Evolutionary conservation across 306 rosid genomes (phyloP).

Genomic region (Carpinus fangiana): DNA sequence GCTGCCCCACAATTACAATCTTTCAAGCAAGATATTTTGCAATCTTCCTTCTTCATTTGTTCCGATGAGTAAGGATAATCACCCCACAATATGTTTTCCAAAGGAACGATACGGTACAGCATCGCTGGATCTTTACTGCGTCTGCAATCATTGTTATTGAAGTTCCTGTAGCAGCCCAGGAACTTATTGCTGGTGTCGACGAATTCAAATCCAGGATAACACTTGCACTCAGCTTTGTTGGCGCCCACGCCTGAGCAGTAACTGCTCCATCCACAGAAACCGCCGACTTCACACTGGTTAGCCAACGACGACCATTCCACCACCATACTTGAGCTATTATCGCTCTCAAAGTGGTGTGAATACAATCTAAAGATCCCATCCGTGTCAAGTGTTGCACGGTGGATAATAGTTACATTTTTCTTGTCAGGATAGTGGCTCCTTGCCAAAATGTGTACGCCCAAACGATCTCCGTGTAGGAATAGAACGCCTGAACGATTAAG

Average conservation of each 20-base stretch:
- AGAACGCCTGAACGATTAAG: too few relatives aligned
- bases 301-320: neutral
- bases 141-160: neutral
- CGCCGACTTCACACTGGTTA: neutral
- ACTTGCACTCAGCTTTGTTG: neutral
- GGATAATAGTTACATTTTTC: neutral
- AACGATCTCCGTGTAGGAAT: too few relatives aligned
- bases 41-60: neutral
- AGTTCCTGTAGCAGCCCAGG: neutral
- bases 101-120: neutral
- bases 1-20: neutral
- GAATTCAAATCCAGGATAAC: neutral
- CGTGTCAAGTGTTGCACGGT: constrained; percentile 12
- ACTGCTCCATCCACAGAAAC: constrained; percentile 2
- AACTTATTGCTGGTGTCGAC: neutral
- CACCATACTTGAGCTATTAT: neutral
- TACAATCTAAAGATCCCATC: constrained; percentile 7
- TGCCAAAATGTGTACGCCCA: neutral
- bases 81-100: neutral
- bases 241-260: neutral
- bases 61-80: neutral
- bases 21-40: neutral
- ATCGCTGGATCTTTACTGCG: neutral
- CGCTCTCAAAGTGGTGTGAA: neutral
- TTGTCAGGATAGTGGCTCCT: neutral